Percentiles rank a stretch among this genome's conserved stretches.
Evolutionary conservation across 805 yeast species (phyloP).

Genomic region (Debaryomyces maramus): DNA sequence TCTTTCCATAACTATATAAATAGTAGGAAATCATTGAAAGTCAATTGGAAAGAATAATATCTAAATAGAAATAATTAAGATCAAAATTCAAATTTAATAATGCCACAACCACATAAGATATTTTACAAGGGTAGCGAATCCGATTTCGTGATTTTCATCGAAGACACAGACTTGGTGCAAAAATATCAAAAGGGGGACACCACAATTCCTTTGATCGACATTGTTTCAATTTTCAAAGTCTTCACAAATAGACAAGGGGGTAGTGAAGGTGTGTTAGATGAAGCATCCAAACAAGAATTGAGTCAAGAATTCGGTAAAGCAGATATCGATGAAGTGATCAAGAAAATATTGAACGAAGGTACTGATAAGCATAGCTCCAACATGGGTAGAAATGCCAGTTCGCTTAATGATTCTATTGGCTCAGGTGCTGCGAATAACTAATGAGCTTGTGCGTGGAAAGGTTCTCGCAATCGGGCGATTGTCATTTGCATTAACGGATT

Average conservation of each 20-base stretch:
- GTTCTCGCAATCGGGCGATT: too few species aligned
- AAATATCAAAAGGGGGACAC: conserved; percentile 52
- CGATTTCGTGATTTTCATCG: conserved; percentile 68
- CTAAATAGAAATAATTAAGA: too few species aligned
- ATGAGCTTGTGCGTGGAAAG: too few species aligned
- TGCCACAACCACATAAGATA: conserved; percentile 40
- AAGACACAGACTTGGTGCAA: conserved; percentile 48
- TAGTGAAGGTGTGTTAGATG: conserved; percentile 66
- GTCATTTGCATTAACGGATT: too few species aligned
- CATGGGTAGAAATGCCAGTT: conserved; percentile 19
- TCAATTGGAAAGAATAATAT: too few species aligned
- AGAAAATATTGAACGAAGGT: conserved; percentile 61
- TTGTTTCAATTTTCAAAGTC: conserved; percentile 66
- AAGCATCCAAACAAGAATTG: conserved; percentile 66
- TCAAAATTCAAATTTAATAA: too few species aligned
- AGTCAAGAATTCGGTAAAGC: conserved; percentile 68
- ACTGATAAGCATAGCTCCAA: conserved; percentile 39
- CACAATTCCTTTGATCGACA: conserved; percentile 57
- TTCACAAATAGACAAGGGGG: conserved; percentile 66
- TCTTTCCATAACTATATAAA: too few species aligned
- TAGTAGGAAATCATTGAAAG: too few species aligned
- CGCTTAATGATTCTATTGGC: conserved; percentile 51
- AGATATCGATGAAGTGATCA: conserved; percentile 56
- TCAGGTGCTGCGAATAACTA: conserved; percentile 18
- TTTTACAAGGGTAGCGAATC: conserved; percentile 64